Percentiles rank a stretch among this genome's conserved stretches.
Evolutionary conservation across 495 filamentous ascomycete genomes (phyloP).

Genomic region (Penicillium bialowiezense): DNA sequence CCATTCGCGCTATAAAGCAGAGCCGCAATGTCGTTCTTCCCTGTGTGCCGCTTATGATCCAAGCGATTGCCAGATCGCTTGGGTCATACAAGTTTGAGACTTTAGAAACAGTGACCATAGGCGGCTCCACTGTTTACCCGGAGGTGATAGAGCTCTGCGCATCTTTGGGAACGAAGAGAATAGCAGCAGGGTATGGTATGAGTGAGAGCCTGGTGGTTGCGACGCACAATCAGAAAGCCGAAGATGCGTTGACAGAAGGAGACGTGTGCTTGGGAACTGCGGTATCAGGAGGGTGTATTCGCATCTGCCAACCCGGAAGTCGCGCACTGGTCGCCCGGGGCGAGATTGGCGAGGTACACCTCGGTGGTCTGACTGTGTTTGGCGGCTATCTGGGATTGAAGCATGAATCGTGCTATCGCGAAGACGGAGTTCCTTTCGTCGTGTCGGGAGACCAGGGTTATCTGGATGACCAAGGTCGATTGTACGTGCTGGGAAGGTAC

Average conservation of each 20-base stretch:
- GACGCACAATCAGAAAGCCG: slow-evolving; percentile 9
- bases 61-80: slow-evolving; percentile 16
- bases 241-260: slow-evolving; percentile 1
- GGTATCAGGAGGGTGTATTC: slow-evolving; percentile 26
- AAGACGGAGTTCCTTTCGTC: slow-evolving; percentile 23
- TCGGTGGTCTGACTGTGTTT: slow-evolving; percentile 30
- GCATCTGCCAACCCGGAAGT: slow-evolving; percentile 31
- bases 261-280: slow-evolving; percentile 25
- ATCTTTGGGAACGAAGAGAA: slow-evolving; percentile 20
- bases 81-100: slow-evolving; percentile 6
- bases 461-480: slow-evolving; percentile 33
- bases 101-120: slow-evolving; percentile 25
- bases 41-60: slow-evolving; percentile 33
- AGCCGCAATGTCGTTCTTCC: slow-evolving; percentile 25
- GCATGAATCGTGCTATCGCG: slow-evolving; percentile 28
- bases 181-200: slow-evolving; percentile 35
- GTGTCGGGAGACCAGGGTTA: slow-evolving; percentile 21
- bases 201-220: slow-evolving; percentile 30
- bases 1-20: slow-evolving; percentile 23
- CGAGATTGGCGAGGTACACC: slow-evolving; percentile 40
- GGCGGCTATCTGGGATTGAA: slow-evolving; percentile 24
- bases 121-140: slow-evolving; percentile 27
- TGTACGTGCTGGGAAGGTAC: slow-evolving; percentile 58
- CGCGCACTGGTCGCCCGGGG: slow-evolving; percentile 19
- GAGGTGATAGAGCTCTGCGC: slow-evolving; percentile 25